Conservation (phyloP, 2,329 filamentous ascomycete genomes). For the Colletotrichum truncatum region DNA sequence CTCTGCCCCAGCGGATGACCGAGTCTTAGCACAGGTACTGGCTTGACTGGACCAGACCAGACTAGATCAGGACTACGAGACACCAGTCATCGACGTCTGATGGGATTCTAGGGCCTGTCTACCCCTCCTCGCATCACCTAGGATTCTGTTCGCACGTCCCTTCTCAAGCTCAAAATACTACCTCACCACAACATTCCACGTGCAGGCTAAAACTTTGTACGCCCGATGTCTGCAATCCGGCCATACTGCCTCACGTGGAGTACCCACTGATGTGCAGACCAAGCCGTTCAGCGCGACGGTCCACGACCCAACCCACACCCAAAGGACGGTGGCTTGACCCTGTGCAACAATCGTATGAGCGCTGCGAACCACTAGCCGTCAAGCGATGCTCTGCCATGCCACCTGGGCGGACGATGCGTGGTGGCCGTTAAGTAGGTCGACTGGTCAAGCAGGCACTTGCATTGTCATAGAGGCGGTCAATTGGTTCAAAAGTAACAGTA, state of each 20-base stretch:
- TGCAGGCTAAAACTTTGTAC: slow-evolving; percentile 31
- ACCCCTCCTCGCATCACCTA: slow-evolving; percentile 14
- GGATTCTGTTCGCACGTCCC: slow-evolving; percentile 22
- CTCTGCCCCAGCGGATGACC: slow-evolving; percentile 9
- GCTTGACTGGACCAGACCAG: neutral
- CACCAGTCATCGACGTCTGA: neutral
- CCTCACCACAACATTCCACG: slow-evolving; percentile 21
- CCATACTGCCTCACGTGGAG: slow-evolving; percentile 30
- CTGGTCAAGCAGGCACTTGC: neutral
- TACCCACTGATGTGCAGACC: slow-evolving; percentile 31
- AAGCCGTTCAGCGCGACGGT: slow-evolving; percentile 19
- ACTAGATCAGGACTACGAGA: neutral
- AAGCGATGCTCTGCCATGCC: neutral
- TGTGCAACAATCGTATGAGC: slow-evolving; percentile 27
- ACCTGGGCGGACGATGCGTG: neutral
- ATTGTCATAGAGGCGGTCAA: neutral
- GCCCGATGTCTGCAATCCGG: slow-evolving; percentile 22
- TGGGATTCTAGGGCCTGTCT: slow-evolving; percentile 7
- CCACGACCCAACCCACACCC: slow-evolving; percentile 6
- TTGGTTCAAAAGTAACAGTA: neutral
- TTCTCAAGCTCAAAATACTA: slow-evolving; percentile 17
- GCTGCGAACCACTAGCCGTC: slow-evolving; percentile 1
- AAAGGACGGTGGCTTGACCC: slow-evolving; percentile 20
- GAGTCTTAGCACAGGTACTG: neutral
- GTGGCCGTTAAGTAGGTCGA: neutral